Base-by-base conservation (phyloP, 1,139 yeast genomes). In the Chernovozyma sophiae-reginae region DNA sequence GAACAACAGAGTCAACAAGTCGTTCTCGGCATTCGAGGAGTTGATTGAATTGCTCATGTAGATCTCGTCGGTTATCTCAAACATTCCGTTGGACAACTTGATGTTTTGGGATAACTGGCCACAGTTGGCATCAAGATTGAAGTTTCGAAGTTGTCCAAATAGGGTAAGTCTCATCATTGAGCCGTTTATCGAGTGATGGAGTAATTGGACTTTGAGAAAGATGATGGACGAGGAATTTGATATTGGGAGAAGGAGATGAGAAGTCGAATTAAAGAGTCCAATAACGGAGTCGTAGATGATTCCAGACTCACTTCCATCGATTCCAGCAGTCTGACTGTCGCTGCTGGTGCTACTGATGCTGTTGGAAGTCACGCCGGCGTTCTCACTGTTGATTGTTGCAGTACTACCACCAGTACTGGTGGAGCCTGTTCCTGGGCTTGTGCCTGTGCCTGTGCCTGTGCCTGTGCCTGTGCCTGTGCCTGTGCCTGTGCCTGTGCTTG, bases 191-290 rank as follows among this genome's bases (percentile, higher is more conserved):
- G 38, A 15, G 16, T 23, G 17, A 4, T 56, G 56, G 16, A 52
- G 36, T 31, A 68, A 46, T 35, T 55, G 52, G 6, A 67, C 58
- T 36, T 56, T 54, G 22, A 70, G 48, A 29, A 69, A 56, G n/a
- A 70, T 48, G 33, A 63, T 49, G 7, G 66, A 58, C 3, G 71
- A 53, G 3, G 72, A 63, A 34, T 61, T 62, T 18, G 52, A 39
- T 8, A 68, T 40, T 0, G 74, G 75, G 13, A 69, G 44, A 29
- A 67, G 54, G 14, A 7, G 23, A 10, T 20, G 6, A 20, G 6
- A 55, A 20, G 23, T 20, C 6, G 6, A 7, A 20, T 68, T 69
- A 44, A 54, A 62, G 5, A 70, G 46, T 35, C 63, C 55, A 30
- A 68, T 53, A 3, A 58, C 48, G 3, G 69, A 55, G 41, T 63